Percentiles rank a stretch among this genome's conserved stretches.
These are phyloP conservation scores for Chaetothyriales sp. DNA, from an alignment of 2,329 filamentous ascomycete species.

Conservation along the genomic window DNA sequence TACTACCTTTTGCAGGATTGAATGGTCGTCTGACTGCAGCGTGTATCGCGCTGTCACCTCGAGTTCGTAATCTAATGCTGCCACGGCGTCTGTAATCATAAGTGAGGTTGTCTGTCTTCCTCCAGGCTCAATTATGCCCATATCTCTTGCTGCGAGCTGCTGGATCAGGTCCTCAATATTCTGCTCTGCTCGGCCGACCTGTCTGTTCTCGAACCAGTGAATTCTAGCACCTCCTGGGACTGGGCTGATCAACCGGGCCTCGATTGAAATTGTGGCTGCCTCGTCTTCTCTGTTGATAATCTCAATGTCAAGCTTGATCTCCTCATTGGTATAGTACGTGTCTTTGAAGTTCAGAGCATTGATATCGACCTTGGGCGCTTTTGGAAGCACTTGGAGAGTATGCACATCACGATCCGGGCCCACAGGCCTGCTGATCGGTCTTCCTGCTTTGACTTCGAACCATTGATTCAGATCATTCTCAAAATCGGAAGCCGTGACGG, in stretches of 20 bases:
- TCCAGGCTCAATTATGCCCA: constrained; percentile 20
- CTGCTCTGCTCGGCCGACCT: constrained; percentile 19
- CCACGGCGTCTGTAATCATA: constrained; percentile 38
- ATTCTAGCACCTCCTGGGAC: constrained; percentile 32
- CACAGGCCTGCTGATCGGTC: constrained; percentile 24
- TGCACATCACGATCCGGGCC: constrained; percentile 35
- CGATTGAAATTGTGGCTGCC: constrained; percentile 54
- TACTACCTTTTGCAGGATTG: constrained; percentile 60
- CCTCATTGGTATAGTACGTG: constrained; percentile 77
- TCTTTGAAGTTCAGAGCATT: constrained; percentile 44
- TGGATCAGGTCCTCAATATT: constrained; percentile 17
- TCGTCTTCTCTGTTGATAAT: constrained; percentile 73
- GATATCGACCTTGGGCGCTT: constrained; percentile 83
- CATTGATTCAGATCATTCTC: constrained; percentile 23
- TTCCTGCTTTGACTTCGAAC: constrained; percentile 28
- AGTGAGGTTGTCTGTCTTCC: constrained; percentile 22
- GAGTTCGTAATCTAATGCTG: constrained; percentile 48
- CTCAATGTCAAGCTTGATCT: constrained; percentile 51
- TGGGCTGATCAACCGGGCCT: constrained; percentile 50
- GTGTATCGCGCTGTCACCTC: constrained; percentile 63
- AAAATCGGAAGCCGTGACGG: constrained; percentile 43
- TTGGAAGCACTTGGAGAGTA: constrained; percentile 59
- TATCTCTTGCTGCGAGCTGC: constrained; percentile 1
- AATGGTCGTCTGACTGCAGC: constrained; percentile 62
- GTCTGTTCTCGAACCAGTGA: constrained; percentile 24